Conservation (phyloP, 352 stramenopile genomes). For the Phytopythium kandeliae region DNA sequence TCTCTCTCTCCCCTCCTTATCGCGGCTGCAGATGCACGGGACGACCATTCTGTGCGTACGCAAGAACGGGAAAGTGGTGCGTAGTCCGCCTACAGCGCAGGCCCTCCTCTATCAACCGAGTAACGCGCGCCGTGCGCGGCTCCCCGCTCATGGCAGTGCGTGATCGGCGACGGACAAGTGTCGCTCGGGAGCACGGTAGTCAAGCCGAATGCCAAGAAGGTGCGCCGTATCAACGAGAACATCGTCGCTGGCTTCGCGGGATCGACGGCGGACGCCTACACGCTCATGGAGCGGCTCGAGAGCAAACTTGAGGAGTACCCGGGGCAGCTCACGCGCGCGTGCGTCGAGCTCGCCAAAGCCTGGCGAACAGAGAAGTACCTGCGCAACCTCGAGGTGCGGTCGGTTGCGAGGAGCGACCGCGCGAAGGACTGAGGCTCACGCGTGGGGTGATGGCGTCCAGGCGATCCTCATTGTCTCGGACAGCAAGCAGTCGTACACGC, state of each 20-base stretch:
- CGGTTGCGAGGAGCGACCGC: not conserved
- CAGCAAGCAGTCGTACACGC: constrained; percentile 93
- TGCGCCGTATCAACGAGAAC: constrained; percentile 92
- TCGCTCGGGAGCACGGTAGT: constrained; percentile 94
- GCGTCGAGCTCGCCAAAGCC: constrained; percentile 98
- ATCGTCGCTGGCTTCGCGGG: constrained; percentile 97
- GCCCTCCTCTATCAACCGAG: no score
- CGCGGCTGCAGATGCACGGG: constrained; percentile 76
- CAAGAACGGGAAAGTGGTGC: constrained; percentile 96
- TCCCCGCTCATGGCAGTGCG: constrained; percentile 33
- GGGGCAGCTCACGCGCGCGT: constrained; percentile 94
- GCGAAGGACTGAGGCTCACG: no score
- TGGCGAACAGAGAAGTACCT: constrained; percentile 99
- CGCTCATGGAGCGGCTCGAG: constrained; percentile 97
- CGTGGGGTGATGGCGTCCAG: constrained; percentile 4
- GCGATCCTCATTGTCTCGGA: constrained; percentile 94
- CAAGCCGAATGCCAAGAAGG: constrained; percentile 98
- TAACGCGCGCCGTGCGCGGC: no score
- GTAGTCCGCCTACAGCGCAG: constrained; percentile 11
- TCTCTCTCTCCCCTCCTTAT: not conserved
- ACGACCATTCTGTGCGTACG: constrained; percentile 98
- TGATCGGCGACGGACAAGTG: constrained; percentile 98
- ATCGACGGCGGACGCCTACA: constrained; percentile 97
- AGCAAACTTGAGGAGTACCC: constrained; percentile 98
- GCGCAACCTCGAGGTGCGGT: constrained; percentile 87